phyloP scores from a whole-genome alignment of 306 rosid genomes.

The Pachyrhizus erosus region DNA sequence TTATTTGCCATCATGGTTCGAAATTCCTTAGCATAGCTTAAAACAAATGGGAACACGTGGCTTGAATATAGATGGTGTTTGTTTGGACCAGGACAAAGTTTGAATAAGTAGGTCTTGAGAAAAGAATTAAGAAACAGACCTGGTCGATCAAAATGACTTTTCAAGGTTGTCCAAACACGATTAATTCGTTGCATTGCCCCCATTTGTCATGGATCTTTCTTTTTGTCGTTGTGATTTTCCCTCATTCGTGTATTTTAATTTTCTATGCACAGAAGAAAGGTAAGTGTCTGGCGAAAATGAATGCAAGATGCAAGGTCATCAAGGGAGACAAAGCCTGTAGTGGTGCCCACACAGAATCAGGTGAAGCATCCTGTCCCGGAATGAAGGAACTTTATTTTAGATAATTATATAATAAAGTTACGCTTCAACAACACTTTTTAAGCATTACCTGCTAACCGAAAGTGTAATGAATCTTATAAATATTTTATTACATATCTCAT shows the following conservation, averaged over 20 bases:
- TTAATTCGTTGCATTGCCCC: constrained; percentile 5
- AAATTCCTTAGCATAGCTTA: not conserved
- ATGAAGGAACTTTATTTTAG: not conserved
- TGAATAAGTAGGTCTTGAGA: not conserved
- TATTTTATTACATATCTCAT: not conserved
- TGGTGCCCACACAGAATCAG: constrained; percentile 21
- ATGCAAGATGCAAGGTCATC: not conserved
- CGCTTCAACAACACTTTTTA: constrained; percentile 1
- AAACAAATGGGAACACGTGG: not conserved
- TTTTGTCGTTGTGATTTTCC: not conserved
- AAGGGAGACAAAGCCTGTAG: not conserved
- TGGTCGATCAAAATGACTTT: constrained; percentile 25
- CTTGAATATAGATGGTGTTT: not conserved
- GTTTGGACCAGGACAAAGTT: constrained; percentile 11
- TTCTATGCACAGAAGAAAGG: not conserved
- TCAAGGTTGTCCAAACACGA: constrained; percentile 15
- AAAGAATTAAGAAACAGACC: constrained; percentile 10
- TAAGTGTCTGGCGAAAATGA: not conserved
- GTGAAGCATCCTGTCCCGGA: not conserved
- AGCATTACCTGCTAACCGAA: not conserved
- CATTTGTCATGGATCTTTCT: not conserved
- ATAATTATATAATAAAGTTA: not conserved
- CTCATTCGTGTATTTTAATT: not conserved
- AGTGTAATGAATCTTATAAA: not conserved
- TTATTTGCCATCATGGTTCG: not conserved